These are phyloP conservation scores for Coniochaeta sp. DNA, from an alignment of 2,329 filamentous ascomycete genomes.

Conservation along the genomic window DNA sequence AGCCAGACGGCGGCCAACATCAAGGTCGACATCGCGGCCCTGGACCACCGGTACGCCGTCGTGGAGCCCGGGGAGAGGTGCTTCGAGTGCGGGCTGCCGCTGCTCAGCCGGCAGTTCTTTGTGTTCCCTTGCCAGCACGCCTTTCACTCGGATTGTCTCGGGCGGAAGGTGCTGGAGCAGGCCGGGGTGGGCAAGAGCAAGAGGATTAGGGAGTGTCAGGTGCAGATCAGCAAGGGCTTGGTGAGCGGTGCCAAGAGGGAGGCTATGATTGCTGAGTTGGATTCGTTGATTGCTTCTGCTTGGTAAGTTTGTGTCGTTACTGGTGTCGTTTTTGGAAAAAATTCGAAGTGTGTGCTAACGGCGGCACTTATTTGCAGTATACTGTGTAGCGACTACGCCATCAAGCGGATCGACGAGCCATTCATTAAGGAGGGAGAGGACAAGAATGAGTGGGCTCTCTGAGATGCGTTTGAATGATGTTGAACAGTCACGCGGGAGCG, in stretches of 20 bases:
- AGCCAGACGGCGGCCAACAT: constrained; percentile 86
- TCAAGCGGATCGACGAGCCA: constrained; percentile 89
- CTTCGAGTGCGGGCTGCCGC: constrained; percentile 76
- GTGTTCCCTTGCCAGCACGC: constrained; percentile 98
- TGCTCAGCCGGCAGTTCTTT: constrained; percentile 90
- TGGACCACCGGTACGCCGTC: constrained; percentile 88
- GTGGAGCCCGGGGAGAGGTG: constrained; percentile 95
- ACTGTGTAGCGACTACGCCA: constrained; percentile 88
- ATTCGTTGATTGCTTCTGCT: constrained; percentile 81
- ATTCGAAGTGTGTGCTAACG: not conserved
- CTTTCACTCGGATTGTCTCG: constrained; percentile 93
- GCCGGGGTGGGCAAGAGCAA: constrained; percentile 68
- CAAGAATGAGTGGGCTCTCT: constrained; percentile 66
- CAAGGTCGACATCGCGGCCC: constrained; percentile 74
- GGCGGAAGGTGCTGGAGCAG: constrained; percentile 75
- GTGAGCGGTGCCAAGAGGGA: constrained; percentile 67
- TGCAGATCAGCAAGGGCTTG: constrained; percentile 70
- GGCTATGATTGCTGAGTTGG: constrained; percentile 77
- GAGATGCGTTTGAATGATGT: not conserved
- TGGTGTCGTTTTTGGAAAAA: not conserved
- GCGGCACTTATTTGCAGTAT: constrained; percentile 64
- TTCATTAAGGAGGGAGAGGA: constrained; percentile 73
- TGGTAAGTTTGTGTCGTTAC: constrained; percentile 57
- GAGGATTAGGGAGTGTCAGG: constrained; percentile 78
- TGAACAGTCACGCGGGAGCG: not conserved